A percentile compares a stretch with the other conserved stretches of the same genome.
These are phyloP conservation scores for Tubosaeta sp. DNA, from an alignment of 768 basidiomycete species.

Conservation along the genomic window DNA sequence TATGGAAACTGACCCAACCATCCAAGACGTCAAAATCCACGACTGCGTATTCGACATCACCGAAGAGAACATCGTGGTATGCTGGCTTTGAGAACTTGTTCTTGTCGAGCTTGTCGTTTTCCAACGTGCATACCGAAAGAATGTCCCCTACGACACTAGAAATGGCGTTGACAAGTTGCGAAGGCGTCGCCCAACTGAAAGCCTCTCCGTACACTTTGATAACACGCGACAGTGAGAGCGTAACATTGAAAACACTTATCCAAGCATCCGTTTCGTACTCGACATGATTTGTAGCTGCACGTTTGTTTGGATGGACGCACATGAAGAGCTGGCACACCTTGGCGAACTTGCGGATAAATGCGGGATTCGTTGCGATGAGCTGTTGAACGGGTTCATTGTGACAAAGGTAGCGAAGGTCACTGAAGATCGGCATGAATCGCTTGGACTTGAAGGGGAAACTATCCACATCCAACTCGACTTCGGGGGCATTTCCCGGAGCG, in stretches of 20 bases:
- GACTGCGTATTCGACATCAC: conserved; percentile 52
- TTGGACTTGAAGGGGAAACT: conserved; percentile 89
- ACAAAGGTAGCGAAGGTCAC: conserved; percentile 81
- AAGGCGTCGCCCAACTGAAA: conserved; percentile 53
- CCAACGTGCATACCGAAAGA: conserved; percentile 62
- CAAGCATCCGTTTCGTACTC: conserved; percentile 97
- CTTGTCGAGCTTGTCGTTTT: conserved; percentile 64
- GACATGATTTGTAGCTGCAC: conserved; percentile 77
- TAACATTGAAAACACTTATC: conserved; percentile 96
- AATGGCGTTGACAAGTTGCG: conserved; percentile 64
- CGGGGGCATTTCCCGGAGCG: conserved; percentile 17
- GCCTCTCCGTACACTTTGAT: conserved; percentile 89
- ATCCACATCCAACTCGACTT: conserved; percentile 65
- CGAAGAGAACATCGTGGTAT: conserved; percentile 68
- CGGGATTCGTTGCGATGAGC: conserved; percentile 64
- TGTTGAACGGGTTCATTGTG: conserved; percentile 77
- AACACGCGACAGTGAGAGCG: conserved; percentile 81
- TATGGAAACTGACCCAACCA: conserved; percentile 89
- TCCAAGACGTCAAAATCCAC: conserved; percentile 76
- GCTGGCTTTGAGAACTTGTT: conserved; percentile 57
- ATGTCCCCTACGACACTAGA: conserved; percentile 67
- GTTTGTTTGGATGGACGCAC: conserved; percentile 87
- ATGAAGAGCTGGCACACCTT: conserved; percentile 85
- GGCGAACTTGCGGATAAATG: conserved; percentile 68
- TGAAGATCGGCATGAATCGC: conserved; percentile 93